phyloP scores from a whole-genome alignment of 768 basidiomycete species.

The Mycena vitilis region DNA sequence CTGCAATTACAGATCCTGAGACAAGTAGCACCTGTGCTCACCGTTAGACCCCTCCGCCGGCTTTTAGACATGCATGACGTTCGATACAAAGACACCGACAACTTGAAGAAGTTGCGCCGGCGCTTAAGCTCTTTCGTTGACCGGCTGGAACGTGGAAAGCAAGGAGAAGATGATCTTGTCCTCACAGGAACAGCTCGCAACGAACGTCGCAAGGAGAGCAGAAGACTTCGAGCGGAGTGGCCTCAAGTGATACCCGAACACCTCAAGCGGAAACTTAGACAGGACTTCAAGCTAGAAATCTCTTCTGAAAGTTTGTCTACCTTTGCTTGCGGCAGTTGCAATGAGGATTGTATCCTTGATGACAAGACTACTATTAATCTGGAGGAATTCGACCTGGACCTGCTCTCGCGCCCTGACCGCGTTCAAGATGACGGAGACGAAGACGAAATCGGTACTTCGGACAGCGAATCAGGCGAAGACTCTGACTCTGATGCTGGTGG shows the following conservation, averaged over 20 bases:
- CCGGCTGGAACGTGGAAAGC: neutral
- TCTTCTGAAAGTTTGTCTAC: neutral
- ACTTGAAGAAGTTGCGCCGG: neutral
- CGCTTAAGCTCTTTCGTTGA: neutral
- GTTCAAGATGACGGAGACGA: too few relatives aligned
- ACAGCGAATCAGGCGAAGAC: too few relatives aligned
- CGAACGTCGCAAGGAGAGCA: neutral
- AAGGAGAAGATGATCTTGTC: neutral
- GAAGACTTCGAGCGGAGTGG: neutral
- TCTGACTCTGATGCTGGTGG: too few relatives aligned
- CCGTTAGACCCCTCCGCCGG: neutral
- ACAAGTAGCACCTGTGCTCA: neutral
- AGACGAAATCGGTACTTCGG: neutral
- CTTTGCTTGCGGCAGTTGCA: neutral
- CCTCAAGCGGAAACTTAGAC: neutral
- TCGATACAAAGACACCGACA: neutral
- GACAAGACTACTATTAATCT: neutral
- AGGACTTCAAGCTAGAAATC: neutral
- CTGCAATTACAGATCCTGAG: neutral
- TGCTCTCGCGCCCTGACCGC: neutral
- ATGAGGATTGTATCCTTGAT: neutral
- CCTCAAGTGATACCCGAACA: neutral
- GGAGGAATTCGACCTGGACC: neutral
- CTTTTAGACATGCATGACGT: neutral
- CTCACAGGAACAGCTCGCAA: neutral